Percentiles rank a stretch among this genome's conserved stretches.
These are phyloP conservation scores for Wickerhamiella dianesei DNA, from an alignment of 805 yeast genomes.

Conservation along the genomic window DNA sequence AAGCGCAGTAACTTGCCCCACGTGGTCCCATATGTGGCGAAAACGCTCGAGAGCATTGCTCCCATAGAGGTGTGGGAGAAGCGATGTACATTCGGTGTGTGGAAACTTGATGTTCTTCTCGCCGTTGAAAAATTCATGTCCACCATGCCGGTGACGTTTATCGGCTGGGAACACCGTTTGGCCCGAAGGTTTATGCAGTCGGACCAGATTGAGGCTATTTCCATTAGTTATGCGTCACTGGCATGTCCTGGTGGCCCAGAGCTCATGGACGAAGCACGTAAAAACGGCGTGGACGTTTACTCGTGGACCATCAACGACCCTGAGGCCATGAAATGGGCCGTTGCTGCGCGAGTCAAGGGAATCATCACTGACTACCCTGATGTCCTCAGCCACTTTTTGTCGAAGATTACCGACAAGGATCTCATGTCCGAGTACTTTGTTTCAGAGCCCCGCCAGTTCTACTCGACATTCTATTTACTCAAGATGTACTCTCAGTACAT, in stretches of 20 bases:
- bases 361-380: slow-evolving; percentile 33
- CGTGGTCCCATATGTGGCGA: slow-evolving; percentile 30
- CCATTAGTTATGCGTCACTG: slow-evolving; percentile 33
- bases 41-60: slow-evolving; percentile 27
- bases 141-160: slow-evolving; percentile 23
- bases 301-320: slow-evolving; percentile 41
- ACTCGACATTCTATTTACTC: slow-evolving; percentile 11
- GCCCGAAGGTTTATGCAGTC: slow-evolving; percentile 29
- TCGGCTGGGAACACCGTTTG: slow-evolving; percentile 28
- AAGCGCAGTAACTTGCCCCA: slow-evolving; percentile 35
- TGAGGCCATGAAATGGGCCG: slow-evolving; percentile 28
- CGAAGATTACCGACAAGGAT: slow-evolving; percentile 17
- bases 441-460: slow-evolving; percentile 18
- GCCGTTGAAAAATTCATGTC: slow-evolving; percentile 31
- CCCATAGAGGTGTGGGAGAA: slow-evolving; percentile 34
- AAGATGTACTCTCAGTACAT: slow-evolving; percentile 16
- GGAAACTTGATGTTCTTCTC: slow-evolving; percentile 36
- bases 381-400: slow-evolving; percentile 14
- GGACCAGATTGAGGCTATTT: slow-evolving; percentile 44
- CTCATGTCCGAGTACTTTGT: slow-evolving; percentile 19
- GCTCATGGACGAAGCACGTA: slow-evolving; percentile 24
- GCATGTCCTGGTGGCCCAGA: slow-evolving; percentile 30
- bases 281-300: slow-evolving; percentile 28
- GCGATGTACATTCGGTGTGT: slow-evolving; percentile 38
- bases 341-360: slow-evolving; percentile 27